Evolutionary conservation across 2,329 filamentous ascomycete genomes (phyloP), one percentile per base, ranked within the genome.

Genomic region (Aspergillus pseudonomiae): DNA sequence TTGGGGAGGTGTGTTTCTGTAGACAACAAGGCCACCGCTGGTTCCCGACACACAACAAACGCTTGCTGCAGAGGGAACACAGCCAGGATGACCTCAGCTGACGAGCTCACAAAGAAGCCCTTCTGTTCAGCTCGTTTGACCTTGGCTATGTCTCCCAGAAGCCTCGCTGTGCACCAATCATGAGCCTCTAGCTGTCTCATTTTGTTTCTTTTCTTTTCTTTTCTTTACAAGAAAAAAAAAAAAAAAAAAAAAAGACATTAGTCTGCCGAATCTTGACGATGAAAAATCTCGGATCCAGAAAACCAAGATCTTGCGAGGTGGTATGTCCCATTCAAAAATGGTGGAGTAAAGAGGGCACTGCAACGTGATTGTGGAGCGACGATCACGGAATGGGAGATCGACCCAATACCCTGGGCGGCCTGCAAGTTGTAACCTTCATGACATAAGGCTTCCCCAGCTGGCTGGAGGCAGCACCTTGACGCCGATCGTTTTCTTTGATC

Each of bases 311-410:
- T 48, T 30, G 48, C 50, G 62, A 55, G 65, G 67, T 67, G 53
- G 65, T 64, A 68, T 68, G 66, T 64, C 59, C 57, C 60, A 66
- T 62, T 52, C 19, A 46, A 52, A 41, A 30, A 30, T 41, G 56
- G 54, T 55, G 34, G 34, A 55, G 34, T 39, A 14, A 14, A 21
- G 10, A 36, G 24, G 21, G 21, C 21, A 62, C 57, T 67, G 67
- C 57, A 69, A 67, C 62, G 57, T 62, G 64, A 64, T 62, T 59
- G 62, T 66, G 61, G 63, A 64, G 58, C 43, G 59, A 64, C 43
- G 66, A 66, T 63, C 59, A 57, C 41, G 54, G 57, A 58, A 63
- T 56, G 55, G 58, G 50, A 54, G 62, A 63, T 64, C 56, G 62
- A 61, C 60, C 63, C 54, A 61, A 53, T 52, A 60, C 60, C 26